Evolutionary conservation across 1,139 yeast species (phyloP), one percentile per base, ranked within the genome.

Genomic region (Protomyces pachydermus): DNA sequence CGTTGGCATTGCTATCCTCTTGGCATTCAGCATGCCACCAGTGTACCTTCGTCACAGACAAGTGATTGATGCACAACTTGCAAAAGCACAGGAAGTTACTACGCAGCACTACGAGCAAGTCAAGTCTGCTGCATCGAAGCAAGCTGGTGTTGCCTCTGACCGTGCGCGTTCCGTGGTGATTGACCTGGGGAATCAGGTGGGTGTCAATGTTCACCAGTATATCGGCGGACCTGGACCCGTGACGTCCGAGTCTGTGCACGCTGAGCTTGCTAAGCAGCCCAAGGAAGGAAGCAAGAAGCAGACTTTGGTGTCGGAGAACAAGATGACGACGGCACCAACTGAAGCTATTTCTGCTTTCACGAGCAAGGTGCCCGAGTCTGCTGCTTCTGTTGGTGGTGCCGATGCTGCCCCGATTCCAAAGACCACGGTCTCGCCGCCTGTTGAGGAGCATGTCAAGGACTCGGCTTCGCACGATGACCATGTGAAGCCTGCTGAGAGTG

Each of bases 61-160:
- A 72, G 87, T 88, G 78, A 87, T 93, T 74, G 96, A 91, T 77
- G 85, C 86, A 62, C 83, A 84, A 64, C 81, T 87, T 65, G 82
- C 82, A 67, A 80, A 84, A 70, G 81, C 80, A 74, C 77, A 85
- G 69, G 78, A 81, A 69, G 72, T 82, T 62, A 85, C 57, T 8
- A 42, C 64, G 14, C 54, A 32, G 18, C 58, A 60, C 34, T 54
- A 39, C 58, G 34, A 60, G 25, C 45, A 60, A n/a, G 64, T 54
- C 14, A 35, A 38, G 38, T 48, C 42, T 20, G 50, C 23, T 10
- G 64, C 58, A 25, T 32, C 58, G 23, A 46, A 60, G 32, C 58
- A 60, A 16, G 58, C 64, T 9, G 50, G 39, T 37, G 64, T 54
- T 16, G 64, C 64, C 18, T 18, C 54, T 14, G 64, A 60, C 23